Conservation (phyloP, 2,329 filamentous ascomycete genomes). For the Phoma sp. region DNA sequence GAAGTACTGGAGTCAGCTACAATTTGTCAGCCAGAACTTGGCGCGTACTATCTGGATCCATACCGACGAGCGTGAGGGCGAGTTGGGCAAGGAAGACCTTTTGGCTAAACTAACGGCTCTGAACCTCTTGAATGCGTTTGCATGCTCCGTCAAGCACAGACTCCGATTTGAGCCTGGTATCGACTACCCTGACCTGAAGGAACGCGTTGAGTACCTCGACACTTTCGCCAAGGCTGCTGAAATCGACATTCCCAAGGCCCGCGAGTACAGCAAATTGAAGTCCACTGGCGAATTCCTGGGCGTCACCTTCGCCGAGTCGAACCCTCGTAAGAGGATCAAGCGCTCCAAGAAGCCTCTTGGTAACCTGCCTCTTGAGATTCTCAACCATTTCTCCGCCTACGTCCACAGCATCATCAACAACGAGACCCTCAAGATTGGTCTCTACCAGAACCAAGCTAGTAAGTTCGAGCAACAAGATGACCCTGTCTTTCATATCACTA, state of each 20-base stretch:
- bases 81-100: constrained; percentile 68
- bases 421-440: constrained; percentile 61
- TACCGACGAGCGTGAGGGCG: constrained; percentile 64
- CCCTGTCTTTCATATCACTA: background rate
- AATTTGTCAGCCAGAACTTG: constrained; percentile 62
- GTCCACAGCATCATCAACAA: constrained; percentile 66
- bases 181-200: constrained; percentile 74
- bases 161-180: constrained; percentile 84
- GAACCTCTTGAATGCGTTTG: constrained; percentile 79
- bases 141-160: constrained; percentile 80
- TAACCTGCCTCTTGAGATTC: constrained; percentile 82
- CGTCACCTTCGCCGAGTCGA: constrained; percentile 76
- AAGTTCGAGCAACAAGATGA: constrained; percentile 14
- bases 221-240: constrained; percentile 72
- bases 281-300: constrained; percentile 74
- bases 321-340: constrained; percentile 80
- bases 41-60: constrained; percentile 85
- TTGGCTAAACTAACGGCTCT: constrained; percentile 75
- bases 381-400: constrained; percentile 73
- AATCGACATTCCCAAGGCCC: constrained; percentile 44
- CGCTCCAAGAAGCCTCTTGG: constrained; percentile 73
- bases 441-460: constrained; percentile 65
- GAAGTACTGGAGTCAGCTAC: constrained; percentile 68
- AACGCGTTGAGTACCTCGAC: constrained; percentile 73
- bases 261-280: constrained; percentile 58